Evolutionary conservation across 352 stramenopile genomes (phyloP).

Genomic region (Phytophthora fragariaefolia): DNA sequence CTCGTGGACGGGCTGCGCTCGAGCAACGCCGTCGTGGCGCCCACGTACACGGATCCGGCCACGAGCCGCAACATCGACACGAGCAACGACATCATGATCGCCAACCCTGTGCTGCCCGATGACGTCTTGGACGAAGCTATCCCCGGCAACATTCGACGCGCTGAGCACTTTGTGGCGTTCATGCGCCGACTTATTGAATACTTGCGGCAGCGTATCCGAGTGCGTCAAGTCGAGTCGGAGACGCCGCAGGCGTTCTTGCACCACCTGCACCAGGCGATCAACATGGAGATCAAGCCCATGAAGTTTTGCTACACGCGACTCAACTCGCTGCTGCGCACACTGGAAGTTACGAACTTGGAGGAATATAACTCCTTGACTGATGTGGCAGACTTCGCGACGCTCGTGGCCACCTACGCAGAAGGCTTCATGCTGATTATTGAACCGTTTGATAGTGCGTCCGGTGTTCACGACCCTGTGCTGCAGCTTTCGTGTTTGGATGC

Average conservation of each 20-base stretch:
- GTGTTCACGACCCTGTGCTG: constrained; percentile 86
- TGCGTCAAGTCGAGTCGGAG: constrained; percentile 95
- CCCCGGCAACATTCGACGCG: constrained; percentile 97
- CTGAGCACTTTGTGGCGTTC: constrained; percentile 98
- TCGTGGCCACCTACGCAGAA: constrained; percentile 97
- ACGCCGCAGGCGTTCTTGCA: constrained; percentile 97
- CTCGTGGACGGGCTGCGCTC: constrained; percentile 96
- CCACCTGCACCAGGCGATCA: constrained; percentile 92
- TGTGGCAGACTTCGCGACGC: constrained; percentile 97
- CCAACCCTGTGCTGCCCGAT: constrained; percentile 85
- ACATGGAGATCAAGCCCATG: constrained; percentile 97
- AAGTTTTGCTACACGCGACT: constrained; percentile 98
- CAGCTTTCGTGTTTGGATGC: constrained; percentile 97
- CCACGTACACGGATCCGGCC: constrained; percentile 51
- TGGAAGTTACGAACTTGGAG: constrained; percentile 98
- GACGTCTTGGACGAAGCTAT: constrained; percentile 98
- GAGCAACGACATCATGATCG: constrained; percentile 69
- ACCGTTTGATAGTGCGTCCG: constrained; percentile 85
- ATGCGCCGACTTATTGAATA: constrained; percentile 98
- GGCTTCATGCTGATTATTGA: constrained; percentile 99
- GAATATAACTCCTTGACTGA: constrained; percentile 96
- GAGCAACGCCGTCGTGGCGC: constrained; percentile 77
- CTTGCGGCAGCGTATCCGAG: constrained; percentile 78
- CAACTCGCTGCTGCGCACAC: constrained; percentile 95
- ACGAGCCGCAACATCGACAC: constrained; percentile 58